A percentile compares a stretch with the other conserved stretches of the same genome.
phyloP scores from a whole-genome alignment of 768 basidiomycete species.

The Sistotremastrum niveocremeum region DNA sequence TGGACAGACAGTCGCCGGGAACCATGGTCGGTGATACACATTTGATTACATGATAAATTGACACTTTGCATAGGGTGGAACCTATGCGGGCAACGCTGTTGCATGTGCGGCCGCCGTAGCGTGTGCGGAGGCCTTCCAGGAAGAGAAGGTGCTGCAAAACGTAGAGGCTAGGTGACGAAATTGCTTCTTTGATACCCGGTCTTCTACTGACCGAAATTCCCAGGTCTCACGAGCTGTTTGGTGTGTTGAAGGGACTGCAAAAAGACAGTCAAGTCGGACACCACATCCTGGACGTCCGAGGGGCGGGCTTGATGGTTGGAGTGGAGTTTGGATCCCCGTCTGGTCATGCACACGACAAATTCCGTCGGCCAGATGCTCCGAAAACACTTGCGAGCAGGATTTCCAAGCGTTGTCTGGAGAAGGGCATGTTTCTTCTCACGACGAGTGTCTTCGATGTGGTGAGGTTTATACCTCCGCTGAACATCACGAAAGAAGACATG shows the following conservation, averaged over 20 bases:
- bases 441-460: conserved; percentile 82
- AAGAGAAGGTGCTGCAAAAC: conserved; percentile 75
- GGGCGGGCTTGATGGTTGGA: conserved; percentile 79
- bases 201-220: conserved; percentile 2
- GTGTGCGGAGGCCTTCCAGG: conserved; percentile 59
- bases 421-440: conserved; percentile 77
- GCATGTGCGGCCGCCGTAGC: conserved; percentile 86
- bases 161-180: conserved; percentile 48
- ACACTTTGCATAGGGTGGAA: conserved; percentile 46
- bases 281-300: conserved; percentile 76
- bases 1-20: conserved; percentile 67
- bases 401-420: conserved; percentile 69
- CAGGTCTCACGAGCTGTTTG: conserved; percentile 64
- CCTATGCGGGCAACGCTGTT: conserved; percentile 87
- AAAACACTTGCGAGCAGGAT: conserved; percentile 54
- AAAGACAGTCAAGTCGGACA: conserved; percentile 35
- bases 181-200: background rate
- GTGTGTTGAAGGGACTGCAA: conserved; percentile 41
- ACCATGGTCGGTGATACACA: conserved; percentile 42
- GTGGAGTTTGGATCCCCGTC: conserved; percentile 61
- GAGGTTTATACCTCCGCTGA: conserved; percentile 88
- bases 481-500: conserved; percentile 65
- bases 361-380: conserved; percentile 22
- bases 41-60: background rate
- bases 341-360: conserved; percentile 38